Evolutionary conservation across 768 basidiomycete genomes (phyloP), one percentile per base, ranked within the genome.

Genomic region (Rhizopogon vesiculosus): DNA sequence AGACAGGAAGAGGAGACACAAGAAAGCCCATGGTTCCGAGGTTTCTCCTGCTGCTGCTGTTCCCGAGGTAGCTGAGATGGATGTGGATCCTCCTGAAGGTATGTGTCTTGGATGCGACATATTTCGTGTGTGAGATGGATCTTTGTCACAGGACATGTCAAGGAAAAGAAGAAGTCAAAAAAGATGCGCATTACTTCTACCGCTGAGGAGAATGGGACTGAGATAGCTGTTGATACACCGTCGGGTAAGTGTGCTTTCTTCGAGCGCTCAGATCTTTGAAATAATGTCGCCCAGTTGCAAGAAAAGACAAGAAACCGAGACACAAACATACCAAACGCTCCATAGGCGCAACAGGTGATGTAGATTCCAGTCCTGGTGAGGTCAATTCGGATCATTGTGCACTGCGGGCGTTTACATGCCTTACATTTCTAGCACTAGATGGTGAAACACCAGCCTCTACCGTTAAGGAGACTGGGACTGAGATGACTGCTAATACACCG

Each of bases 1-100:
- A 48, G 76, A 76, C 64, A 76, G 74, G 59, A 74, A 75, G 62
- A 77, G 72, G 61, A 49, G 46, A 15, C 75, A 74, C 64, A 77
- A 76, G 62, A 72, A 69, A 42, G 72, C 67, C 62, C 73, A 71
- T 49, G 71, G 74, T 50, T 62, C 65, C 8, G 60, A 49, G 19
- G 19, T 63, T 1, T 56, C 59, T 25, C 49, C 64, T 15, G 44
- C 64, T 15, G 44, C 64, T 43, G 42, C 61, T 31, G 58, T 59
- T n/a, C 54, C 65, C 18, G 55, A 64, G 9, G 62, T 55, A 16
- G 57, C 62, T 28, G 44, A 65, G 25, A 42, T 59, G 12, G 55
- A 58, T 16, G 56, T 54, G 18, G 53, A 40, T 19, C 12, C 25
- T 18, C 48, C 53, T 51, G 22, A 35, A 25, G 31, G 29, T 31